phyloP scores from a whole-genome alignment of 164 flowering plant genomes.

The Kingdonia uniflora region DNA sequence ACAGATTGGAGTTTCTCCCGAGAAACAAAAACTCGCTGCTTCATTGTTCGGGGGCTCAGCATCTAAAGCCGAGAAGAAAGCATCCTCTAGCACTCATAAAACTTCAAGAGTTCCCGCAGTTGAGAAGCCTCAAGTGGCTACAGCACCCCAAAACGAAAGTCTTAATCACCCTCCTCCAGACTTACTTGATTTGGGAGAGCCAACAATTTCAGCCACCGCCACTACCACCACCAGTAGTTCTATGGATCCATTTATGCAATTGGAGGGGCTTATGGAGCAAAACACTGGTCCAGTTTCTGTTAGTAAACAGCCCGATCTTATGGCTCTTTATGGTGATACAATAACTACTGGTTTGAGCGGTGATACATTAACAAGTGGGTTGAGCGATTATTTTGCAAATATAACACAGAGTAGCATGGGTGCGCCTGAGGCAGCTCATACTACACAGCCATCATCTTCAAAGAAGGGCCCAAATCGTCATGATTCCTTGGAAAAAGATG shows the following conservation, averaged over 20 bases:
- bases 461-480: constrained; percentile 64
- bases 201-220: constrained; percentile 20
- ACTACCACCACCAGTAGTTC: constrained; percentile 30
- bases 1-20: constrained; percentile 54
- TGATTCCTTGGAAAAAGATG: constrained; percentile 73
- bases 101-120: constrained; percentile 23
- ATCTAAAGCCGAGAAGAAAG: constrained; percentile 46
- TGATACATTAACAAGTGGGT: constrained; percentile 22
- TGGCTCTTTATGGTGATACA: constrained; percentile 37
- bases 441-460: constrained; percentile 9
- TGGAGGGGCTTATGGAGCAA: constrained; percentile 79
- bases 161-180: constrained; percentile 65
- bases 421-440: constrained; percentile 15
- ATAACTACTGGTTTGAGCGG: constrained; percentile 13
- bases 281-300: constrained; percentile 17
- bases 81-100: constrained; percentile 41
- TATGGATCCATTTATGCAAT: constrained; percentile 71
- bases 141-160: constrained; percentile 8
- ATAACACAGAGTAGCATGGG: constrained; percentile 10
- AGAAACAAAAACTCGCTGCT: constrained; percentile 93
- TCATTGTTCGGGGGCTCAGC: constrained; percentile 79
- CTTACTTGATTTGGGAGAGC: constrained; percentile 79
- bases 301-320: constrained; percentile 35
- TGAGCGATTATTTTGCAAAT: constrained; percentile 5
- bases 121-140: constrained; percentile 23